Conservation (phyloP, 768 basidiomycete genomes). For the Nevesoporus exiguus region DNA sequence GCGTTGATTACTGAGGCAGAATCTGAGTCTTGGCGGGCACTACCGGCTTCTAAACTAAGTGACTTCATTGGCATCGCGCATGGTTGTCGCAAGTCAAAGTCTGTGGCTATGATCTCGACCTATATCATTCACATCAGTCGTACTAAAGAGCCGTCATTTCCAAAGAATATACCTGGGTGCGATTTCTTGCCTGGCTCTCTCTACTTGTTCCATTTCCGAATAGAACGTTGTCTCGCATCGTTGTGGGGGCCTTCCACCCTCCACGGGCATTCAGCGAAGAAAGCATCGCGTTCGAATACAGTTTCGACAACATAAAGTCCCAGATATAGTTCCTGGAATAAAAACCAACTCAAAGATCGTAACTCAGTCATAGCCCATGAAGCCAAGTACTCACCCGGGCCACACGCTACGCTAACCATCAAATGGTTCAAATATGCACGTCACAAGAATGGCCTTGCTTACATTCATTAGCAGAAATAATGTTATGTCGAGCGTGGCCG, state of each 20-base stretch:
- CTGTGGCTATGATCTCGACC: constrained; percentile 2
- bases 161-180: constrained; percentile 10
- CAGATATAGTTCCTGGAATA: constrained; percentile 17
- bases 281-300: constrained; percentile 26
- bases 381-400: background rate
- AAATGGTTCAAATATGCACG: background rate
- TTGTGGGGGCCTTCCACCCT: constrained; percentile 16
- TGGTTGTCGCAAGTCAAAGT: background rate
- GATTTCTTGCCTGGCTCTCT: background rate
- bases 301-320: constrained; percentile 27
- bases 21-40: background rate
- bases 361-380: background rate
- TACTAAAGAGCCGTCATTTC: background rate
- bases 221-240: constrained; percentile 5
- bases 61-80: background rate
- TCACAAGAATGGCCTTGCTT: background rate
- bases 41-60: background rate
- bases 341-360: background rate
- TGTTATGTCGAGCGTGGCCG: constrained; percentile 18
- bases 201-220: background rate
- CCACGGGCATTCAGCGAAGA: constrained; percentile 23
- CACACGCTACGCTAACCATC: background rate
- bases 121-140: background rate
- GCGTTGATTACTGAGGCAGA: background rate
- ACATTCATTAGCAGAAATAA: constrained; percentile 14